Evolutionary conservation across 495 filamentous ascomycete genomes (phyloP).

Genomic region (Penicillium dipodomyicola): DNA sequence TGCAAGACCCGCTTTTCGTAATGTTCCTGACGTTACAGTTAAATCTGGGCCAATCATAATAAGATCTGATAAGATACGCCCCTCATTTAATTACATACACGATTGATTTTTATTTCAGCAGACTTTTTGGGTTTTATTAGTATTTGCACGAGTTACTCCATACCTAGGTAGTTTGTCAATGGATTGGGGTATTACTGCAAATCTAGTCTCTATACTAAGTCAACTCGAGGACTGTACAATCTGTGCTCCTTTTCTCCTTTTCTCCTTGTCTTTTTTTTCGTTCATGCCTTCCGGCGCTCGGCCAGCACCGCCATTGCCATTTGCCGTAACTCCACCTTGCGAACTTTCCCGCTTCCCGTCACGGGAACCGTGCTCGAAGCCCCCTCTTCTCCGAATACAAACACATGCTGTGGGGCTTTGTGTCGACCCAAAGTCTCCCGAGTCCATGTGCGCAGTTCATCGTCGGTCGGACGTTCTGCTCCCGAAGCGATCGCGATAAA

Average conservation of each 20-base stretch:
- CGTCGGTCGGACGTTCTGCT: conserved; percentile 37
- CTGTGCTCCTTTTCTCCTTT: neutral
- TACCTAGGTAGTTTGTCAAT: neutral
- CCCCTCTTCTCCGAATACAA: conserved; percentile 63
- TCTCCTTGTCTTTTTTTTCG: neutral
- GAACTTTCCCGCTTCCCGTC: conserved; percentile 70
- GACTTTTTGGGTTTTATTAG: neutral
- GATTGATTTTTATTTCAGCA: neutral
- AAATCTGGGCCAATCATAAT: neutral
- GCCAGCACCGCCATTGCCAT: conserved; percentile 52
- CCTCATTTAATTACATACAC: neutral
- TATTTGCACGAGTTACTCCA: neutral
- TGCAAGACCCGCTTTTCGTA: no score
- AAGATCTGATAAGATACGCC: conserved; percentile 18
- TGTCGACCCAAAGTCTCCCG: conserved; percentile 60
- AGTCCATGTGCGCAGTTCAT: conserved; percentile 59
- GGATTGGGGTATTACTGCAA: conserved; percentile 9
- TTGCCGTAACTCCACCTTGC: conserved; percentile 64
- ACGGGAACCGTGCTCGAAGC: conserved; percentile 56
- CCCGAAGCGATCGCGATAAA: conserved; percentile 47
- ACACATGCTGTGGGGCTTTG: conserved; percentile 64
- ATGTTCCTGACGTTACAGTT: neutral
- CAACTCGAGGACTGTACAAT: neutral
- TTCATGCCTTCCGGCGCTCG: conserved; percentile 8
- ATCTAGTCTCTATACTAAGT: neutral